A percentile compares a stretch with the other conserved stretches of the same genome.
Evolutionary conservation across 306 rosid species (phyloP).

Genomic region (Clitoria ternatea): DNA sequence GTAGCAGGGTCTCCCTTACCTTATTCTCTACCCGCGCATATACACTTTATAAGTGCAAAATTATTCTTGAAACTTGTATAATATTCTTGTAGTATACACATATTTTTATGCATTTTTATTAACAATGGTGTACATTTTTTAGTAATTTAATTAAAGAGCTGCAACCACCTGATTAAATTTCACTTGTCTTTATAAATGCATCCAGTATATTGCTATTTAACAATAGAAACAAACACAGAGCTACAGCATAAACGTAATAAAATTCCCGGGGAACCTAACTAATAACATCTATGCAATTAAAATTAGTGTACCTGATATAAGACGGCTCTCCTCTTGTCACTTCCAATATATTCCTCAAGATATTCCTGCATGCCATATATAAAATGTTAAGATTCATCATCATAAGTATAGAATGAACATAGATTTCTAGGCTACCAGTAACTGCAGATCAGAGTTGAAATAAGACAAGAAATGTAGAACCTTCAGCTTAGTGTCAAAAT

Average conservation of each 20-base stretch:
- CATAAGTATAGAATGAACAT: not conserved
- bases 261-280: not conserved
- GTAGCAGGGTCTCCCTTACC: not conserved
- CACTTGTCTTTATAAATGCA: conserved; percentile 1
- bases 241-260: not conserved
- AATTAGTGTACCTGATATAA: conserved; percentile 64
- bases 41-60: not conserved
- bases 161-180: not conserved
- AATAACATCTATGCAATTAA: not conserved
- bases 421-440: not conserved
- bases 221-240: not conserved
- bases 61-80: not conserved
- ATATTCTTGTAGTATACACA: not conserved
- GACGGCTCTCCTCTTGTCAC: conserved; percentile 60
- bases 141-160: not conserved
- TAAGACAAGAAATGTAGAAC: not conserved
- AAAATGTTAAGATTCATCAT: conserved; percentile 10
- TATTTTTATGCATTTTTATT: not conserved
- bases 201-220: not conserved
- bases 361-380: conserved; percentile 64
- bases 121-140: not conserved
- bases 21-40: not conserved
- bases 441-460: not conserved
- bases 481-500: not conserved
- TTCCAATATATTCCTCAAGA: conserved; percentile 83